phyloP scores from a whole-genome alignment of 1,139 yeast genomes.

The Torulaspora pretoriensis region DNA sequence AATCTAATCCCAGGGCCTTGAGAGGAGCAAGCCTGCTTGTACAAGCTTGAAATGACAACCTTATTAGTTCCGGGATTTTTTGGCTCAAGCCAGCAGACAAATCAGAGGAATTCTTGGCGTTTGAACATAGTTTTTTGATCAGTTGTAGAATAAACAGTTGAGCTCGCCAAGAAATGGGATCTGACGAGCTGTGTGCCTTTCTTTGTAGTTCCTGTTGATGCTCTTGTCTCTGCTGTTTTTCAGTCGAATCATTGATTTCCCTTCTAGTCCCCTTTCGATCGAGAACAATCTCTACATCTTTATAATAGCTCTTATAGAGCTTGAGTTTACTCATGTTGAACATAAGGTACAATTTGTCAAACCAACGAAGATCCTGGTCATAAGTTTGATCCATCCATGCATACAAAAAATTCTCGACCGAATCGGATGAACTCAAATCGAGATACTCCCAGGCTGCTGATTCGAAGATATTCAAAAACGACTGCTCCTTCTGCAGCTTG shows the following conservation, averaged over 20 bases:
- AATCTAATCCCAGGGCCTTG: constrained; percentile 60
- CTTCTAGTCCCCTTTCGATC: constrained; percentile 25
- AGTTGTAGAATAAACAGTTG: constrained; percentile 48
- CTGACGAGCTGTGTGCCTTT: constrained; percentile 24
- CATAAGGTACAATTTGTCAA: constrained; percentile 38
- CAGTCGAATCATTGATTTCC: not conserved
- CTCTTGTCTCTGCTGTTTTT: constrained; percentile 17
- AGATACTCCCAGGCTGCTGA: constrained; percentile 43
- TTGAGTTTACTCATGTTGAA: constrained; percentile 39
- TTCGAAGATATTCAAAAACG: constrained; percentile 36
- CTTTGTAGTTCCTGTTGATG: constrained; percentile 26
- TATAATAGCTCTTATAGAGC: constrained; percentile 34
- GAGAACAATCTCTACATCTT: constrained; percentile 15
- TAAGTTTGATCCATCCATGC: constrained; percentile 39
- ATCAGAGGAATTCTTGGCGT: constrained; percentile 42
- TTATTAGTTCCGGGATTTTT: constrained; percentile 66
- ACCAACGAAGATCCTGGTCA: constrained; percentile 35
- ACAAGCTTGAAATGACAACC: constrained; percentile 79
- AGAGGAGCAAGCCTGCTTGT: constrained; percentile 63
- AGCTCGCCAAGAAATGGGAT: constrained; percentile 30
- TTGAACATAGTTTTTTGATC: constrained; percentile 48
- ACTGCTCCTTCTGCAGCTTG: constrained; percentile 34
- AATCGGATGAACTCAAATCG: constrained; percentile 35
- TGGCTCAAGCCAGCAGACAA: constrained; percentile 45
- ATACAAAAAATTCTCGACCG: constrained; percentile 22